A percentile compares a stretch with the other conserved stretches of the same genome.
These are phyloP conservation scores for Jaapia argillacea DNA, from an alignment of 768 basidiomycete genomes.

Conservation along the genomic window DNA sequence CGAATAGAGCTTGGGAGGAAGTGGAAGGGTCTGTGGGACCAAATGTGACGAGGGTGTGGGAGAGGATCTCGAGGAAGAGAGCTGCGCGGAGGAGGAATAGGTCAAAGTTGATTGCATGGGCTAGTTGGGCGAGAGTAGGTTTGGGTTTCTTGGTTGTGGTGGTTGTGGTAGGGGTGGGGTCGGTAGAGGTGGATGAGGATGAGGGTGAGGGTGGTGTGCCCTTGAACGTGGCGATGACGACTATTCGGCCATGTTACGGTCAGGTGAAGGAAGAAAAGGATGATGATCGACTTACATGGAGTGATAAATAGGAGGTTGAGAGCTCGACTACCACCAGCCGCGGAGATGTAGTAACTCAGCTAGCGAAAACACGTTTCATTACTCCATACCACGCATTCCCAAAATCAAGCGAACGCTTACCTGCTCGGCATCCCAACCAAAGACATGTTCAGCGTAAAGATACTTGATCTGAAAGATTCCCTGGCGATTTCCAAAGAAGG, in stretches of 20 bases:
- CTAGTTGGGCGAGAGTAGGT: constrained; percentile 39
- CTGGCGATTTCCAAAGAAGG: constrained; percentile 17
- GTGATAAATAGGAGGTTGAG: constrained; percentile 56
- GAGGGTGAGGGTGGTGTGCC: constrained; percentile 18
- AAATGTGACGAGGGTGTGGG: constrained; percentile 51
- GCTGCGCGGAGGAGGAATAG: constrained; percentile 54
- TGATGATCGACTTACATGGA: constrained; percentile 39
- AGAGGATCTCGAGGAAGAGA: constrained; percentile 55
- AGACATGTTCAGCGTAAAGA: constrained; percentile 66
- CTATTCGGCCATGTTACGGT: constrained; percentile 29
- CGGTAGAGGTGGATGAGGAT: constrained; percentile 4
- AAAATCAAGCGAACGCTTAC: too few species aligned
- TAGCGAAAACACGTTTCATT: constrained; percentile 15
- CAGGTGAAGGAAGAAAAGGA: constrained; percentile 17
- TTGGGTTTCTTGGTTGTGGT: constrained; percentile 23
- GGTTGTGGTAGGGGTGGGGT: constrained; percentile 3
- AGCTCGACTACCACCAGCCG: constrained; percentile 55
- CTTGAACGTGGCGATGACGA: constrained; percentile 55
- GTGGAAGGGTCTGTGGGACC: constrained; percentile 23
- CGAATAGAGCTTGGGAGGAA: constrained; percentile 34
- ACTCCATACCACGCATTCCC: not conserved
- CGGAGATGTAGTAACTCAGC: constrained; percentile 70
- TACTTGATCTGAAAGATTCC: constrained; percentile 72
- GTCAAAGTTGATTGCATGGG: constrained; percentile 60
- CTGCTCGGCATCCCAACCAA: constrained; percentile 56